Percentiles rank a stretch among this genome's conserved stretches.
These are phyloP conservation scores for Schizothecium vesticola DNA, from an alignment of 495 filamentous ascomycete genomes.

Conservation along the genomic window DNA sequence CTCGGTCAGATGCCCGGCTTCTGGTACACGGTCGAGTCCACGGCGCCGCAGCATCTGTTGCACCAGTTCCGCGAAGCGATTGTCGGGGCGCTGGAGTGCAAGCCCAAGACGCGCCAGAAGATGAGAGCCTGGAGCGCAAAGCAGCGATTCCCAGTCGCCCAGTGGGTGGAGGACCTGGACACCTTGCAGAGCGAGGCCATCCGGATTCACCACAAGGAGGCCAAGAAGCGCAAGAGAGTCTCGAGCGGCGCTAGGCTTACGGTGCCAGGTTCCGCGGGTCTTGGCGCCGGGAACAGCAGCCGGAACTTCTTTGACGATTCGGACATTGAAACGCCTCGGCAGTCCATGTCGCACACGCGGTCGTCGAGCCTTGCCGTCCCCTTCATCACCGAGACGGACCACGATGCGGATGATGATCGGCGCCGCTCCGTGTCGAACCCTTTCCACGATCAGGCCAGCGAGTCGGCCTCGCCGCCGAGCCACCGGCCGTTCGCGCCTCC, in stretches of 20 bases:
- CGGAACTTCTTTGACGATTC: slow-evolving; percentile 16
- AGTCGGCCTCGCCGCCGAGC: slow-evolving; percentile 12
- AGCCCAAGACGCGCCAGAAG: slow-evolving; percentile 51
- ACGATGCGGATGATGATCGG: slow-evolving; percentile 8
- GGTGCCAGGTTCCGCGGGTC: slow-evolving; percentile 17
- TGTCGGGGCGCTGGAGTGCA: slow-evolving; percentile 56
- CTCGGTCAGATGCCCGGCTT: slow-evolving; percentile 78
- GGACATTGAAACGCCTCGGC: slow-evolving; percentile 8
- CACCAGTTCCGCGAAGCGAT: slow-evolving; percentile 70
- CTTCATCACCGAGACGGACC: slow-evolving; percentile 16
- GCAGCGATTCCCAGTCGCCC: slow-evolving; percentile 67
- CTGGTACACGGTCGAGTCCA: slow-evolving; percentile 68
- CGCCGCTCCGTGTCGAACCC: slow-evolving; percentile 16
- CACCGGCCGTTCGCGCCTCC: slow-evolving; percentile 10
- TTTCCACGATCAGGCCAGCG: slow-evolving; percentile 8
- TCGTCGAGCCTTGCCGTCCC: slow-evolving; percentile 17
- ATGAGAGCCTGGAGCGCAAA: slow-evolving; percentile 73
- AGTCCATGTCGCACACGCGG: slow-evolving; percentile 11
- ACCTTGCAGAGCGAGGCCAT: slow-evolving; percentile 54
- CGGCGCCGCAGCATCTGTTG: slow-evolving; percentile 61
- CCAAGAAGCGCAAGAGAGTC: slow-evolving; percentile 17
- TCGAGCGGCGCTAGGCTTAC: slow-evolving; percentile 16
- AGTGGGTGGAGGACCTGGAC: slow-evolving; percentile 59
- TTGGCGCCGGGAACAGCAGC: neutral
- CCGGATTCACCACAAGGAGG: slow-evolving; percentile 28